phyloP scores from a whole-genome alignment of 202 grass and related monocot species.

The Setaria italica region DNA sequence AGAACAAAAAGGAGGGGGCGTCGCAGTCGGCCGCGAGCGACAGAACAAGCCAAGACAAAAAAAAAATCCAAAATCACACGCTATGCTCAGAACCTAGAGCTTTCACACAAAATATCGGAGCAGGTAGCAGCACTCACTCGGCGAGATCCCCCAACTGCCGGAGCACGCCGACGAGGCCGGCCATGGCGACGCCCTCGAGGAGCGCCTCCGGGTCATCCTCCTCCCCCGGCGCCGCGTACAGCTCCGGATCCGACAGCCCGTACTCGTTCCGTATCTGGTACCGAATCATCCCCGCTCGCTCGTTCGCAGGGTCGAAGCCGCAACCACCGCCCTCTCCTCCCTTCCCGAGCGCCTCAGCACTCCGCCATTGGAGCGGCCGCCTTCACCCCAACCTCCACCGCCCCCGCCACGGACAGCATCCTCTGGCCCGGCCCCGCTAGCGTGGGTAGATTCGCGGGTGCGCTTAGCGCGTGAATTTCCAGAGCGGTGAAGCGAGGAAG shows the following conservation, averaged over 20 bases:
- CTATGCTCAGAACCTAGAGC: neutral
- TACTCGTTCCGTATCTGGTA: conserved; percentile 95
- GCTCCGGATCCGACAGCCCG: conserved; percentile 75
- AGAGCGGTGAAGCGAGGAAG: conserved; percentile 23
- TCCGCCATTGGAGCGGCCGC: conserved; percentile 46
- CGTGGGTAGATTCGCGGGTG: conserved; percentile 52
- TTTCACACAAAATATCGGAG: neutral
- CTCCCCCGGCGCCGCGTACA: conserved; percentile 59
- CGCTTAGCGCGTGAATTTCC: conserved; percentile 47
- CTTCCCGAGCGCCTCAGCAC: conserved; percentile 20
- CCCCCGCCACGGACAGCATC: neutral
- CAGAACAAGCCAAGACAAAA: neutral
- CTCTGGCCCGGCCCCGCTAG: neutral
- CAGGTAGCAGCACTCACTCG: conserved; percentile 59
- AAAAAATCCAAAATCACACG: neutral
- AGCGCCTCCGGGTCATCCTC: conserved; percentile 97
- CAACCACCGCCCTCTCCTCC: neutral
- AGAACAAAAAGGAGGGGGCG: neutral
- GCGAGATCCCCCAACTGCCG: conserved; percentile 97
- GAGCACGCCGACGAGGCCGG: conserved; percentile 85
- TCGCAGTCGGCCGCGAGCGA: conserved; percentile 11
- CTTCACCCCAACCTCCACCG: neutral
- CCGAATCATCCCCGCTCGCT: conserved; percentile 67
- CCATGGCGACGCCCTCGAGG: conserved; percentile 97
- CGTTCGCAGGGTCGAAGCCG: too few species aligned